phyloP scores from a whole-genome alignment of 345 rosid species.

The Streptanthus diversifolius region DNA sequence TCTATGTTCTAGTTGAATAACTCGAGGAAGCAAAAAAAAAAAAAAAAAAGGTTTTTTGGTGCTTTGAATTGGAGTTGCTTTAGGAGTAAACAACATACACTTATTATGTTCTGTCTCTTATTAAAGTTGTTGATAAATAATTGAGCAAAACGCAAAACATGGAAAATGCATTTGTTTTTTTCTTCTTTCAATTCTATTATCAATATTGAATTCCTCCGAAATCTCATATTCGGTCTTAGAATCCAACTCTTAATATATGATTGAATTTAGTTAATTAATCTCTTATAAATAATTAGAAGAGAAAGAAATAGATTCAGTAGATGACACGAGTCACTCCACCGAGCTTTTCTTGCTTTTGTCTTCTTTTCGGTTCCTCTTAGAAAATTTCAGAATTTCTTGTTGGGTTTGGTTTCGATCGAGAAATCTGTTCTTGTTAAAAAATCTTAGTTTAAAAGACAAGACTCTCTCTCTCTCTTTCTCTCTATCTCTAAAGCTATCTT shows the following conservation, averaged over 20 bases:
- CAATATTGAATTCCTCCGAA: neutral
- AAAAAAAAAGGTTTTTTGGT: neutral
- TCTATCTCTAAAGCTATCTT: neutral
- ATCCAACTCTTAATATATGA: slow-evolving; percentile 11
- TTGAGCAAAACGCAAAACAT: slow-evolving; percentile 29
- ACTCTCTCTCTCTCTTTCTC: neutral
- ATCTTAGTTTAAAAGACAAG: neutral
- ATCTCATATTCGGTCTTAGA: slow-evolving; percentile 11
- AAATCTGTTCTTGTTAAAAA: neutral
- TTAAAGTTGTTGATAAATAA: slow-evolving; percentile 27
- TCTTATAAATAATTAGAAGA: neutral
- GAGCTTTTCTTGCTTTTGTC: neutral
- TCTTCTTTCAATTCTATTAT: neutral
- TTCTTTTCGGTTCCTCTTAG: neutral
- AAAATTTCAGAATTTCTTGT: slow-evolving; percentile 8
- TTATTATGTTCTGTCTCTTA: slow-evolving; percentile 24
- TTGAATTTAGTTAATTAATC: neutral
- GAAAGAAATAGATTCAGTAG: slow-evolving; percentile 3
- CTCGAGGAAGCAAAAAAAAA: slow-evolving; percentile 7
- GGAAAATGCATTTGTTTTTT: neutral
- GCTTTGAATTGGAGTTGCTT: slow-evolving; percentile 31
- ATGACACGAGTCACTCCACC: slow-evolving; percentile 33
- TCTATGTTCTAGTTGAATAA: slow-evolving; percentile 34
- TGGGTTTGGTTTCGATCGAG: slow-evolving; percentile 33
- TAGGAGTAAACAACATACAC: slow-evolving; percentile 14